Base-by-base conservation (phyloP, 495 filamentous ascomycete genomes). In the Penicillium canescens region DNA sequence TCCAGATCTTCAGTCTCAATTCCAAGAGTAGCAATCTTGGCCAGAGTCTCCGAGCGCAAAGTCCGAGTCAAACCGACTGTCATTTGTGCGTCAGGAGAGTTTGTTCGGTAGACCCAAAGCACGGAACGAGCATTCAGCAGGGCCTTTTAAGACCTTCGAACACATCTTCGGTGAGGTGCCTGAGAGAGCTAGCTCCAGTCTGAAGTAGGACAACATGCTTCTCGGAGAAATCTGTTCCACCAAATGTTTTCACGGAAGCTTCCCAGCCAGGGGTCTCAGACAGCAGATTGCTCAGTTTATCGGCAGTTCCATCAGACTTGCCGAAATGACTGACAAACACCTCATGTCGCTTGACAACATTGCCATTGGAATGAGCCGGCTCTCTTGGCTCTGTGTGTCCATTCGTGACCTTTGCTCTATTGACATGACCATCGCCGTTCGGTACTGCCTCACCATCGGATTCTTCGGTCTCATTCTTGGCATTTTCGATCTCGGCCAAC, bases 11-110 rank as follows among this genome's bases (percentile, higher is more conserved):
- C 59, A 10, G 64, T 63, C 46, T 78, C 75, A 3, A 82, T 55
- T 44, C 81, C 80, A n/a, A 83, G 61, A 0, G 78, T 82, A 4
- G 74, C 74, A 38, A 81, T 78, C 38, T 76, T 79, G 18, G 80
- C 65, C 14, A 75, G 55, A 0, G 76, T 62, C 59, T 84, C 81
- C 0, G 80, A 81, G 1, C 80, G 77, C 48, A 83, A 73, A 26
- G 76, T 80, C 26, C 81, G 65, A 42, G 75, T 75, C 9, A 82
- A 52, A 39, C 81, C 81, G 11, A 73, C 65, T n/a, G 78, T 65
- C 75, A 83, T 82, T 56, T 80, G 77, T 24, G 71, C 65, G 26
- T 82, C 71, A 13, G 81, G 80, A 20, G 64, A 69, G 1, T 69
- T 63, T 3, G 65, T 74, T 8, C 70, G 68, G 44, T 78, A 78